Evolutionary conservation across 148 eudicot species (phyloP).

Genomic region (Camellia sinensis): DNA sequence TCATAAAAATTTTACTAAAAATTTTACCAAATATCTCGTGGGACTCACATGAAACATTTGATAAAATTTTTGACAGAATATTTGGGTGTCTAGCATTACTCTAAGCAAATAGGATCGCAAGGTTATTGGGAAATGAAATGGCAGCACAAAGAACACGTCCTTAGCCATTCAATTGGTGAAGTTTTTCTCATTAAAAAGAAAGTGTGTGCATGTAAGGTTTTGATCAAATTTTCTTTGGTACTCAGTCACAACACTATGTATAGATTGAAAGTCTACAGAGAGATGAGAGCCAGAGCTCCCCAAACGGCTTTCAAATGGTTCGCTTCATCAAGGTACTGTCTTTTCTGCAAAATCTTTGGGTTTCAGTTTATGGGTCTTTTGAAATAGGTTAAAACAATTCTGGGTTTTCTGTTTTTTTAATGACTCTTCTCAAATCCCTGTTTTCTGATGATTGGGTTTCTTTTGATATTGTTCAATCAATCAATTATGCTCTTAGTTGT

Average conservation of each 20-base stretch:
- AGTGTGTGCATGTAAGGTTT: neutral
- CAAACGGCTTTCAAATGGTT: constrained; percentile 35
- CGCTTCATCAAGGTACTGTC: constrained; percentile 35
- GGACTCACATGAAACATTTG: too few species aligned
- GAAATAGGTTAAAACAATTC: neutral
- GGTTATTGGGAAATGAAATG: neutral
- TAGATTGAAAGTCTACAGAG: constrained; percentile 30
- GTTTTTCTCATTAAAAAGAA: neutral
- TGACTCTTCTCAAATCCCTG: neutral
- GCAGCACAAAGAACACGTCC: neutral
- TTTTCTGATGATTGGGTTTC: constrained; percentile 1
- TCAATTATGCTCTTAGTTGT: neutral
- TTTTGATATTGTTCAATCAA: neutral
- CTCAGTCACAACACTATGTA: constrained; percentile 29
- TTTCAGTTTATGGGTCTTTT: neutral
- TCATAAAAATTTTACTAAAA: too few species aligned
- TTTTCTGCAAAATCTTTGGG: neutral
- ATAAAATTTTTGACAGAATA: too few species aligned
- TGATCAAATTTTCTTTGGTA: neutral
- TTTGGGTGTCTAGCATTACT: too few species aligned
- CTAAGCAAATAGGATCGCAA: neutral
- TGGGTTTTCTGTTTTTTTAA: neutral
- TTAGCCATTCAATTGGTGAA: neutral
- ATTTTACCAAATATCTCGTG: too few species aligned
- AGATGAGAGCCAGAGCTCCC: constrained; percentile 34